phyloP scores from a whole-genome alignment of 2,329 filamentous ascomycete genomes.

The Trichoderma lentiforme region DNA sequence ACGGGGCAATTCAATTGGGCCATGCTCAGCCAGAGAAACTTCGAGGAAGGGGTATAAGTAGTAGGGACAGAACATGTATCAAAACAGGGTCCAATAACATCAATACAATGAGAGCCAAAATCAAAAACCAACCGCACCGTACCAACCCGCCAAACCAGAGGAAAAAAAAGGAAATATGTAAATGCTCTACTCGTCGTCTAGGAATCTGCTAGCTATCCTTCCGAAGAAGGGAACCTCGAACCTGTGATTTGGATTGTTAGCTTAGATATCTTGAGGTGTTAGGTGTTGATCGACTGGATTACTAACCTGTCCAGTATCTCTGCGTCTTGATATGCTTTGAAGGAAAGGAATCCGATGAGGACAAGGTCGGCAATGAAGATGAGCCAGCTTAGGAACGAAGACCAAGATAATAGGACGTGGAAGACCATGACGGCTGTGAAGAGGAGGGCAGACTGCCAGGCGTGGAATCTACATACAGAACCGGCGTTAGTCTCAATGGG shows the following conservation, averaged over 20 bases:
- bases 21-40: background rate
- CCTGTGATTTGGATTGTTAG: conserved; percentile 38
- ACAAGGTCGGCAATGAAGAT: conserved; percentile 72
- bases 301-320: conserved; percentile 60
- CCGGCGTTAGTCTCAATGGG: background rate
- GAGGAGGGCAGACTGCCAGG: conserved; percentile 86
- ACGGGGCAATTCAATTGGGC: background rate
- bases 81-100: background rate
- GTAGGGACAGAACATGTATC: background rate
- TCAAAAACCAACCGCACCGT: background rate
- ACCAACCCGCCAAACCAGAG: background rate
- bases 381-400: conserved; percentile 76
- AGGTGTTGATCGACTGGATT: background rate
- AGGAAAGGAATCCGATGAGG: conserved; percentile 71
- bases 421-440: conserved; percentile 73
- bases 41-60: conserved; percentile 13
- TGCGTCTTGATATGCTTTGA: conserved; percentile 82
- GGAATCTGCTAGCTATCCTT: conserved; percentile 76
- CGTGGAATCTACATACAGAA: conserved; percentile 72
- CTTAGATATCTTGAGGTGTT: background rate
- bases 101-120: background rate
- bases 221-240: conserved; percentile 89
- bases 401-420: conserved; percentile 86
- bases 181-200: conserved; percentile 69
- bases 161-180: background rate